Percentiles rank a stretch among this genome's conserved stretches.
These are phyloP conservation scores for Eimeria praecox DNA, from an alignment of 169 alveolate genomes.

Conservation along the genomic window DNA sequence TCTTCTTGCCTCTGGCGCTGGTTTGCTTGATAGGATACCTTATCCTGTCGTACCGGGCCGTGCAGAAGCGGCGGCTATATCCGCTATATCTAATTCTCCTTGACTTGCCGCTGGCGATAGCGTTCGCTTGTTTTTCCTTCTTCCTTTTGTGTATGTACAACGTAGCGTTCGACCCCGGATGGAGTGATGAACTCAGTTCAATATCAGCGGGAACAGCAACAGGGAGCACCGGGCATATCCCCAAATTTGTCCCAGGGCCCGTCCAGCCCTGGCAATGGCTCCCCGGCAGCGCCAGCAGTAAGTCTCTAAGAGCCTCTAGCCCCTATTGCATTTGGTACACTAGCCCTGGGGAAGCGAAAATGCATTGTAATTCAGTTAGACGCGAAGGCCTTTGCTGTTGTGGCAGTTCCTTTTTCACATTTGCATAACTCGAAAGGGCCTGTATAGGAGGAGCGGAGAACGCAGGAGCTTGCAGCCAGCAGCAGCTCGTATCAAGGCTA, in stretches of 20 bases:
- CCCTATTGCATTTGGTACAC: background rate
- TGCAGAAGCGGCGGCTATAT: slow-evolving; percentile 31
- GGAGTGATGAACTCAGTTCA: slow-evolving; percentile 49
- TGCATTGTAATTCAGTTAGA: background rate
- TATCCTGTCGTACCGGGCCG: slow-evolving; percentile 34
- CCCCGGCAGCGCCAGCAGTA: slow-evolving; percentile 66
- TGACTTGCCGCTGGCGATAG: slow-evolving; percentile 37
- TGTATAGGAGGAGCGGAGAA: background rate
- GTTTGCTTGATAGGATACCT: slow-evolving; percentile 40
- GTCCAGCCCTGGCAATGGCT: slow-evolving; percentile 78
- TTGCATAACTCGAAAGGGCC: background rate
- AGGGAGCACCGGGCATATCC: slow-evolving; percentile 47
- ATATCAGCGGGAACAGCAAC: background rate
- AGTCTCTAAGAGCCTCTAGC: background rate
- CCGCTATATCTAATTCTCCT: slow-evolving; percentile 47
- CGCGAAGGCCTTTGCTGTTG: background rate
- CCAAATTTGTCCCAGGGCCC: slow-evolving; percentile 69
- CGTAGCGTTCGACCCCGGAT: slow-evolving; percentile 74
- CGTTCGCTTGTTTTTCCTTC: slow-evolving; percentile 68
- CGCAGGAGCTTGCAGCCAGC: background rate
- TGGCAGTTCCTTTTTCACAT: background rate
- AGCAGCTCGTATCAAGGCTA: background rate
- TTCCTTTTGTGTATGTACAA: slow-evolving; percentile 66
- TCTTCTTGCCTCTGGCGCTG: slow-evolving; percentile 39
- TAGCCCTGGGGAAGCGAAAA: background rate